Base-by-base conservation (phyloP, 1,139 yeast species). In the Lodderomyces metapsilosis region DNA sequence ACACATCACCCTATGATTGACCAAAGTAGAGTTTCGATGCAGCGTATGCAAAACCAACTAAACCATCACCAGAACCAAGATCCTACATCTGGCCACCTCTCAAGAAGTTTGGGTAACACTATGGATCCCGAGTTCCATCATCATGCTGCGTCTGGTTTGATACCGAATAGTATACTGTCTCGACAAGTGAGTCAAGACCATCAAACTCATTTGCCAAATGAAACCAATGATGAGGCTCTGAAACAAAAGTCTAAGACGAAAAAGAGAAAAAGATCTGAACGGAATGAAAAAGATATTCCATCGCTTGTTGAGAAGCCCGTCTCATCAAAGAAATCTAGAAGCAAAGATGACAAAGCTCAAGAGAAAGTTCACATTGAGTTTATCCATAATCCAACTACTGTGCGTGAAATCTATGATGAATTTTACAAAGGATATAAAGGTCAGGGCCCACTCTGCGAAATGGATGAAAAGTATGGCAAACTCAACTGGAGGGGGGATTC, bases 401-500 rank as follows among this genome's bases (percentile, higher is more conserved):
- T 72, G 3, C 61, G 62, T 43, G 76, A 72, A 45, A 70, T 72
- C 34, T 71, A 71, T 54, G 76, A 71, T 41, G 78, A 72, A 50
- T 72, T 67, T 51, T 68, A 69, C 39, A 66, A 67, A 43, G 78
- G 78, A 5, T 71, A 68, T 52, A 63, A 70, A 20, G 76, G 76
- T 23, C 78, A 72, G 52, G 66, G 67, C 3, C 74, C 78, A 5
- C 58, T 72, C 41, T 58, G 71, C 38, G 74, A 70, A 34, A 61
- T 71, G 63, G 78, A 72, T 48, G 64, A 62, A 27, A 62, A 70
- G 42, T 71, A 63, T 49, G 78, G 78, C 15, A 71, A 71, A 47
- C 65, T 65, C 47, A 68, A 67, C 43, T 72, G 78, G 78, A 56
- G 78, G 44, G 78, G 78, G 18, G 76, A 71, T 52, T 66, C 73